Evolutionary conservation across 176 grass and related monocot species (phyloP).

Genomic region (Tillandsia leiboldiana): DNA sequence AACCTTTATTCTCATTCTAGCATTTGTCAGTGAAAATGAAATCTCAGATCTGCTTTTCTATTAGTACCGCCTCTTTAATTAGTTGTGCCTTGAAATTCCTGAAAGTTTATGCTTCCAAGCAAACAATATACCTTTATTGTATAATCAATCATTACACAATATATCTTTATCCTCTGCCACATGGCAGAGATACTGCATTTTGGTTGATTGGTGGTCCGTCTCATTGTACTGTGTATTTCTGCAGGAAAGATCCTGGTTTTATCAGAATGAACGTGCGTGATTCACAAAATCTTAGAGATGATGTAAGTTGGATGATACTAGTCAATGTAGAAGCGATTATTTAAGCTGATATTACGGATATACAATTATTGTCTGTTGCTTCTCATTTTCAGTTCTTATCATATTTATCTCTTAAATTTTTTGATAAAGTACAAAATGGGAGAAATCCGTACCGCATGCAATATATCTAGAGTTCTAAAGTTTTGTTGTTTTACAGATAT

Average conservation of each 20-base stretch:
- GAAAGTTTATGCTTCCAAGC: too few species aligned
- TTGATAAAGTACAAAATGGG: neutral
- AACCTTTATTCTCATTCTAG: too few species aligned
- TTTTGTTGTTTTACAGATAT: neutral
- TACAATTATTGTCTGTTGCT: too few species aligned
- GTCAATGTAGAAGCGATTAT: conserved; percentile 12
- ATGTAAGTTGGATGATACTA: conserved; percentile 62
- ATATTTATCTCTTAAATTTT: neutral
- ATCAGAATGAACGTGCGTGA: conserved; percentile 52
- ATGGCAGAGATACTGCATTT: too few species aligned
- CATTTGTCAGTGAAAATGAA: too few species aligned
- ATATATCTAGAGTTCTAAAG: neutral
- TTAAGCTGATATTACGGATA: too few species aligned
- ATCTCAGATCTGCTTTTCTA: too few species aligned
- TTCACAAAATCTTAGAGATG: conserved; percentile 72
- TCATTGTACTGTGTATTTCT: neutral
- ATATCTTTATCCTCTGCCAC: too few species aligned
- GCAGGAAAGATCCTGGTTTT: conserved; percentile 96
- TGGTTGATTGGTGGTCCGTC: neutral
- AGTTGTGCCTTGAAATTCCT: too few species aligned
- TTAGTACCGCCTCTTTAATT: too few species aligned
- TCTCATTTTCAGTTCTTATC: neutral
- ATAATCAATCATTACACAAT: too few species aligned
- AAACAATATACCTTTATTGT: too few species aligned
- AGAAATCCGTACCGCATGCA: neutral